Evolutionary conservation across 208 protist species (phyloP).

Genomic region (Sergeia podlipaevii): DNA sequence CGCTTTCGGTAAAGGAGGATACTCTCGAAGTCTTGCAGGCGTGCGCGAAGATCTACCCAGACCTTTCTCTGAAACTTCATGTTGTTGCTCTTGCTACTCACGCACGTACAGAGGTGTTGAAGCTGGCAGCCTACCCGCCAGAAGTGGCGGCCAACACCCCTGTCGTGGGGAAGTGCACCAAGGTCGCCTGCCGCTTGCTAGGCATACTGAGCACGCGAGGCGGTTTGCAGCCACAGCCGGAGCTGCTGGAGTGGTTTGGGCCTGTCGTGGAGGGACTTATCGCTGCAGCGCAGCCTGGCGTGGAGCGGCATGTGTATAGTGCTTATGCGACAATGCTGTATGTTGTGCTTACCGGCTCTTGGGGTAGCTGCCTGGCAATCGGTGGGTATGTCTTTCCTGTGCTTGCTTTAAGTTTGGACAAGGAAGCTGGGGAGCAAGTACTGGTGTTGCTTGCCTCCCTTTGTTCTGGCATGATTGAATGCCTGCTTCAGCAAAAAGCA

Average conservation of each 20-base stretch:
- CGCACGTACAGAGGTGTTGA: constrained; percentile 63
- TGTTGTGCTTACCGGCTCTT: constrained; percentile 38
- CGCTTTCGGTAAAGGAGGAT: constrained; percentile 63
- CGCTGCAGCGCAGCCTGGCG: constrained; percentile 8
- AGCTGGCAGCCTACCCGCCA: constrained; percentile 27
- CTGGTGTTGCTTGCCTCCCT: constrained; percentile 31
- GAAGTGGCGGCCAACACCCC: neutral
- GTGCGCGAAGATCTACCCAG: constrained; percentile 22
- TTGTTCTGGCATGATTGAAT: constrained; percentile 27
- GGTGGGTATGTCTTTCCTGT: constrained; percentile 34
- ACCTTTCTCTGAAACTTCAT: constrained; percentile 8
- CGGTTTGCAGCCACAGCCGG: constrained; percentile 2
- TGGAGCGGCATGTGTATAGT: constrained; percentile 18
- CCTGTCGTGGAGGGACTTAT: constrained; percentile 27
- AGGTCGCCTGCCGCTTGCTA: constrained; percentile 25
- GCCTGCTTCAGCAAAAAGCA: constrained; percentile 8
- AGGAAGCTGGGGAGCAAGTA: neutral
- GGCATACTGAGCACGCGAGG: constrained; percentile 20
- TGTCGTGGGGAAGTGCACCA: constrained; percentile 26
- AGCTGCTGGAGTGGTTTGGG: constrained; percentile 29
- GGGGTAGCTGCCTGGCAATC: constrained; percentile 20
- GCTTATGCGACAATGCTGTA: constrained; percentile 75
- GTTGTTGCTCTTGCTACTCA: constrained; percentile 22
- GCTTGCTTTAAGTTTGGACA: constrained; percentile 13
- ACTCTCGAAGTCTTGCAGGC: constrained; percentile 25